Conservation (phyloP, 2,329 filamentous ascomycete species). For the Aspergillus ochraceus region DNA sequence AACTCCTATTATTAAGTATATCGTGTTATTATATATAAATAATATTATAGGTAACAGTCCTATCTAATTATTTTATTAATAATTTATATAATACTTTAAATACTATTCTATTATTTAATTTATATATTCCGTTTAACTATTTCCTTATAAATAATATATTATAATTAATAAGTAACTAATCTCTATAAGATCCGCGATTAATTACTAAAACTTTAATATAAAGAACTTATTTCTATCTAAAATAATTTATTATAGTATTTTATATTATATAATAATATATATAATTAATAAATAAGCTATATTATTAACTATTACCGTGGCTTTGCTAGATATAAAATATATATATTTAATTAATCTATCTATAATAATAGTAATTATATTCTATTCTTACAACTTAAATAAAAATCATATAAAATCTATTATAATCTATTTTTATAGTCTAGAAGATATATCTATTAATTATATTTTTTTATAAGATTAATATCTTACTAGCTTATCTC, state of each 20-base stretch:
- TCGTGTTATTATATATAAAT: slow-evolving; percentile 6
- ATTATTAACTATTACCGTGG: neutral
- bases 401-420: neutral
- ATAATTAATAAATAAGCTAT: neutral
- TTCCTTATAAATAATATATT: slow-evolving; percentile 1
- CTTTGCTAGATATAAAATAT: neutral
- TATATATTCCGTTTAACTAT: slow-evolving; percentile 3
- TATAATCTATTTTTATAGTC: neutral
- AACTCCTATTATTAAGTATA: neutral
- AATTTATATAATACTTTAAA: slow-evolving; percentile 9
- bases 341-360: slow-evolving; percentile 1
- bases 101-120: slow-evolving; percentile 7
- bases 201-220: slow-evolving; percentile 3
- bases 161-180: neutral
- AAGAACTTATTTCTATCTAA: slow-evolving; percentile 5
- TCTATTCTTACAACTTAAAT: neutral
- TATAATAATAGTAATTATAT: neutral
- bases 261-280: slow-evolving; percentile 1
- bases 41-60: slow-evolving; percentile 1
- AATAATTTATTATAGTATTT: neutral
- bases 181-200: neutral
- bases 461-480: neutral
- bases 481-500: neutral
- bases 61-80: slow-evolving; percentile 6
- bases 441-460: neutral